Evolutionary conservation across 306 rosid genomes (phyloP).

Genomic region (Cicer chorassanicum): DNA sequence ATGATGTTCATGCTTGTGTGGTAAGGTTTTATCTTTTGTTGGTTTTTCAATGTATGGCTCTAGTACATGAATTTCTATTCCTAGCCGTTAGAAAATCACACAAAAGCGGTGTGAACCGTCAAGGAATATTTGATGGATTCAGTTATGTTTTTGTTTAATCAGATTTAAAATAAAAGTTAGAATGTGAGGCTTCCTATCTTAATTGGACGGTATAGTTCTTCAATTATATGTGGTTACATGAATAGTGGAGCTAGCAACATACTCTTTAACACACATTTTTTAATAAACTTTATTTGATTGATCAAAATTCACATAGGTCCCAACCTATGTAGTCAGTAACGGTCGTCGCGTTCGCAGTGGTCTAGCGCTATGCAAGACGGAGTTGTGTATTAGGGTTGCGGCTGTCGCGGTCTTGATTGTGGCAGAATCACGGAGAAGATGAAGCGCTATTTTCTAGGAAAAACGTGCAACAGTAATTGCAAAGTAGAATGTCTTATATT

Average conservation of each 20-base stretch:
- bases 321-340: too few relatives aligned
- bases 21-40: slow-evolving; percentile 26
- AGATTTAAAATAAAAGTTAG: background rate
- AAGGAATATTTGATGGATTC: background rate
- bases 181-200: background rate
- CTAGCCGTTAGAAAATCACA: background rate
- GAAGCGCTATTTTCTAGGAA: too few relatives aligned
- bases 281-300: too few relatives aligned
- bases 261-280: too few relatives aligned
- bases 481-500: too few relatives aligned
- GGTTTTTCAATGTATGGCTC: slow-evolving; percentile 4
- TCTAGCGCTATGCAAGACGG: too few relatives aligned
- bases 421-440: too few relatives aligned
- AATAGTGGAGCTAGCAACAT: background rate
- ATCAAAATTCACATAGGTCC: too few relatives aligned
- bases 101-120: background rate
- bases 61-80: background rate
- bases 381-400: too few relatives aligned
- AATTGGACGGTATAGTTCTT: background rate
- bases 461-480: too few relatives aligned
- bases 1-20: slow-evolving; percentile 47
- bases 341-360: too few relatives aligned
- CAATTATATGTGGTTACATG: background rate
- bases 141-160: background rate
- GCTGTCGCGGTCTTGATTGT: too few relatives aligned